Conservation (phyloP, 352 stramenopile genomes). For the Globisporangium spinosum region DNA sequence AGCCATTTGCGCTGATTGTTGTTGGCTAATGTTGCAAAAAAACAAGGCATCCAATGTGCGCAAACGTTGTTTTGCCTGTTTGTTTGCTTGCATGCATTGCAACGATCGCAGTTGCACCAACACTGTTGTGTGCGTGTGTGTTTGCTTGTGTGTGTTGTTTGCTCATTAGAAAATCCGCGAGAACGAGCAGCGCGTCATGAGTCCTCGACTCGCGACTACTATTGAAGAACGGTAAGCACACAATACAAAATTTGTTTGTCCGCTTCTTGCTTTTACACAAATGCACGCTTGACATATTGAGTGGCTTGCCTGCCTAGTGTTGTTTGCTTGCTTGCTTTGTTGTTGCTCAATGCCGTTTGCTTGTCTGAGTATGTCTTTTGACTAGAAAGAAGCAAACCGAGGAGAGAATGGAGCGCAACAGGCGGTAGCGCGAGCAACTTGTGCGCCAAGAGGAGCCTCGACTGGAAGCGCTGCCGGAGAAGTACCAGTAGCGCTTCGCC, state of each 20-base stretch:
- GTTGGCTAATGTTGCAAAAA: constrained; percentile 19
- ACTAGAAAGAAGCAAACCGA: constrained; percentile 65
- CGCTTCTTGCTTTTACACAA: constrained; percentile 1
- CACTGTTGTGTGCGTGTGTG: background rate
- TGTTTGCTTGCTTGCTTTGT: background rate
- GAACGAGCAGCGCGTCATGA: constrained; percentile 43
- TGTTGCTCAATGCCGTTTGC: background rate
- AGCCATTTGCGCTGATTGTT: background rate
- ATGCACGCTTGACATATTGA: background rate
- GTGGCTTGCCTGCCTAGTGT: background rate
- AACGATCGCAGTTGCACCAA: background rate
- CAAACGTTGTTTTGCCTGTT: too few species aligned
- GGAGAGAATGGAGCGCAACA: constrained; percentile 41
- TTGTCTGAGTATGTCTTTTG: constrained; percentile 9
- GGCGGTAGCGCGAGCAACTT: constrained; percentile 41
- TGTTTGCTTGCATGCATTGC: background rate
- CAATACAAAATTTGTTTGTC: background rate
- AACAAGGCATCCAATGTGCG: constrained; percentile 34
- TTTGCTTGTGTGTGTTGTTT: background rate
- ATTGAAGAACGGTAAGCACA: constrained; percentile 25
- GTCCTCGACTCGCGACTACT: constrained; percentile 20
- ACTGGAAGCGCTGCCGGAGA: constrained; percentile 29
- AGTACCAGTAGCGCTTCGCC: constrained; percentile 35
- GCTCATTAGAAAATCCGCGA: constrained; percentile 52
- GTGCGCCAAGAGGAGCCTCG: constrained; percentile 36